Evolutionary conservation across 768 basidiomycete species (phyloP), one percentile per base, ranked within the genome.

Genomic region (Termitomyces sp.): DNA sequence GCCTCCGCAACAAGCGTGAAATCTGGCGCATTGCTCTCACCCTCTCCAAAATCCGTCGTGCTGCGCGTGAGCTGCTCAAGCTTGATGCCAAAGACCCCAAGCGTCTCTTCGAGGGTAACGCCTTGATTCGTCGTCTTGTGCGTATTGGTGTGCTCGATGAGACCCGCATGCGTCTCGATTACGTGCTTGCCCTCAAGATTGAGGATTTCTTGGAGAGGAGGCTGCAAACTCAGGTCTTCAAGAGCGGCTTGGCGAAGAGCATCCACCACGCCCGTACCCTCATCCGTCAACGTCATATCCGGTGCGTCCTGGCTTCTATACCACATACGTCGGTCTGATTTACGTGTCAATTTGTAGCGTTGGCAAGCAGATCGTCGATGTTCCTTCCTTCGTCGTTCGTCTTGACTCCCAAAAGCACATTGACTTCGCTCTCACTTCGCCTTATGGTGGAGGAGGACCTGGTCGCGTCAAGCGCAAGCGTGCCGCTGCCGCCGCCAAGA

Each of bases 141-240:
- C 94, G 97, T 68, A 98, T 99, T 68, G 97, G 97, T 82, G 97
- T 99, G 81, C 89, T 99, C 74, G 97, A 98, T 73, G 97, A 99
- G 82, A 76, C 84, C 62, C 89, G 95, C 74, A 98, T 99, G 97
- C 87, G 96, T 75, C 91, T 99, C 77, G 97, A 99, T 89, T 99
- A 99, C 88, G 97, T 98, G 81, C 81, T 99, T 74, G 97, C 96
- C 53, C 80, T 98, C 67, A 98, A 98, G 81, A 86, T 98, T 67
- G 97, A 99, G 76, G 97, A 99, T 78, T 99, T 99, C 89, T 89
- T 99, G 89, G 97, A 99, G 83, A 84, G 97, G 68, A 80, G 97
- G 66, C 78, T 99, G 70, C 97, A 99, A 79, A 99, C 97, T 40
- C 97, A 98, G 80, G 97, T 99, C 67, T 99, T 98, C 90, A 98